Base-by-base conservation (phyloP, 345 rosid genomes). In the Eucalyptus camaldulensis region DNA sequence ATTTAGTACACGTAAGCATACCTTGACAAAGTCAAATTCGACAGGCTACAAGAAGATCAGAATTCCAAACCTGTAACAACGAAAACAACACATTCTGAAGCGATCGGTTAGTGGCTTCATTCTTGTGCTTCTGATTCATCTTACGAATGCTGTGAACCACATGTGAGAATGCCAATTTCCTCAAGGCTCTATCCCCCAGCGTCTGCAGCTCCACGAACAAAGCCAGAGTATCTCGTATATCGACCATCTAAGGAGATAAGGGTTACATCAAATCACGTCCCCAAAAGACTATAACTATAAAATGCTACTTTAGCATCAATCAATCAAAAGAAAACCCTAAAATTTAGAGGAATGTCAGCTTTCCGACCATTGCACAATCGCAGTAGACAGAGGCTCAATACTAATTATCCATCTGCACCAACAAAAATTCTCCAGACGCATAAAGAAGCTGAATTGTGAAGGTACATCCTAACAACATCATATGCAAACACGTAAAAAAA, bases 191-290 rank as follows among this genome's bases (percentile, higher is more conserved):
- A 88, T 98, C 98, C 50, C 95, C 99, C 60, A 95, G 91, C 31
- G 94, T 94, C 94, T 98, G 99, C 87, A 98, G 93, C 93, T 95
- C 98, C 94, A 96, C 94, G 91, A 97, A 97, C 89, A 98, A 89
- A 49, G 93, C 92, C 85, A 98, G 94, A 91, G 94, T 93, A 65
- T 95, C 96, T 62, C 91, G 91, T n/a, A 96, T 91, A 88, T 94
- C 95, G 88, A 95, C 93, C 90, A 95, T 94, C 99, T 98, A 93
- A 37, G 88, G 88, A 65, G 62, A 29, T 85, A 91, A 90, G 11
- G 21, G 44, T 44, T 10, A 49, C 33, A n/a, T 91, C 87, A 91
- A 91, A 81, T 49, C 45, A 86, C 1, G 88, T 37, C 86, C 65
- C 33, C 69, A 14, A 86, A 53, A 86, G 44, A 21, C 43, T 4